Base-by-base conservation (phyloP, 2,329 filamentous ascomycete genomes). In the Xylaria sp. region DNA sequence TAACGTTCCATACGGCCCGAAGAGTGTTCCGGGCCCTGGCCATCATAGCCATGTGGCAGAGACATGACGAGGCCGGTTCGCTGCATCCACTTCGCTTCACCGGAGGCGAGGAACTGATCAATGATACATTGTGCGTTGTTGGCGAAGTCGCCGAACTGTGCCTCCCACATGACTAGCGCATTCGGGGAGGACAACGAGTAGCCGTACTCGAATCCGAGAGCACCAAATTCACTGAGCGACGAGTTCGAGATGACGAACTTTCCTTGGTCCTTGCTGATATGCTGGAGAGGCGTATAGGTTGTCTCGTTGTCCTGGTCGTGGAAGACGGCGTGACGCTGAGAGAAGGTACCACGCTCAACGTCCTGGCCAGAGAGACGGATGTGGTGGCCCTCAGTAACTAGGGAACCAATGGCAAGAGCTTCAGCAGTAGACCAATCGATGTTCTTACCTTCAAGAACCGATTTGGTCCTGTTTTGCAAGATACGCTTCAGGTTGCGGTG, bases 121-220 rank as follows among this genome's bases (percentile, higher is more conserved):
- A 99, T 96, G 79, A 99, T 96, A 77, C 93, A 96, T 81, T 99
- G 95, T 43, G 95, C 94, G 74, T 97, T 99, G 86, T 99, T 99
- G 84, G 95, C 95, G 73, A 99, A 99, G 80, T 99, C 95, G 84
- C 95, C 95, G 74, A 99, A 99, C 79, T 99, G 95, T 37, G 95
- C 95, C 81, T 99, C 95, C 95, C 95, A 99, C 88, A 99, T 96
- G 71, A 99, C 94, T 25, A 99, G 87, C 37, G 95, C 94, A 75
- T 97, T 96, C 60, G 95, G 95, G 29, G 95, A 98, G 27, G 93
- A 96, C 63, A 99, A 82, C 3, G 95, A 99, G 83, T 99, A 99
- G 63, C 95, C 95, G 73, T 99, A 99, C 80, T 99, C 95, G 76
- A 99, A 99, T 55, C 95, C 95, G 65, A 99, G 91, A 64, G 87